phyloP scores from a whole-genome alignment of 768 basidiomycete genomes.

The Panaeolus papilionaceus region DNA sequence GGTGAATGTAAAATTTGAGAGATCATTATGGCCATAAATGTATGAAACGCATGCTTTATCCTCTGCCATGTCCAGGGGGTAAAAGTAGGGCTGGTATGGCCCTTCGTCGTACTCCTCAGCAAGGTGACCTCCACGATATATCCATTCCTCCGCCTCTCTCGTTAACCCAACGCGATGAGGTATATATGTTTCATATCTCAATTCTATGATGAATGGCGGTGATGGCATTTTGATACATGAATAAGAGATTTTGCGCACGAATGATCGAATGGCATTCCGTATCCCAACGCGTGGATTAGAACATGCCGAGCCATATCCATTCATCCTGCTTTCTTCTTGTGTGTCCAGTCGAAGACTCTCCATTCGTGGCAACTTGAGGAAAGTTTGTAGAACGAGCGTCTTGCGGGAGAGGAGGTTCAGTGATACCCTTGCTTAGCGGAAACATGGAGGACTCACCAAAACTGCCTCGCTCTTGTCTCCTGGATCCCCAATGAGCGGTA shows the following conservation, averaged over 20 bases:
- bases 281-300: too few relatives aligned
- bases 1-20: too few relatives aligned
- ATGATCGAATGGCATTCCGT: neutral
- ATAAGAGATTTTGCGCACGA: neutral
- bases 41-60: too few relatives aligned
- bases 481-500: neutral
- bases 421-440: too few relatives aligned
- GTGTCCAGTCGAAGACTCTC: neutral
- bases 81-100: neutral
- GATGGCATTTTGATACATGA: neutral
- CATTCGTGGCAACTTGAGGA: neutral
- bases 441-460: neutral
- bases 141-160: neutral
- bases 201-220: neutral
- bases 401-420: neutral
- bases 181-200: neutral
- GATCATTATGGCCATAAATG: too few relatives aligned
- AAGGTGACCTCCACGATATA: neutral
- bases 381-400: neutral
- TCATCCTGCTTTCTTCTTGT: neutral
- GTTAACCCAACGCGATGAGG: neutral
- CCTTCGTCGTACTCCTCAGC: neutral
- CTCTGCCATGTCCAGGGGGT: neutral
- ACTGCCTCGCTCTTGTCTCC: too few relatives aligned
- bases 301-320: neutral